Evolutionary conservation across 129 eudicot genomes (phyloP), one percentile per base, ranked within the genome.

Genomic region (Kitagawia praeruptora): DNA sequence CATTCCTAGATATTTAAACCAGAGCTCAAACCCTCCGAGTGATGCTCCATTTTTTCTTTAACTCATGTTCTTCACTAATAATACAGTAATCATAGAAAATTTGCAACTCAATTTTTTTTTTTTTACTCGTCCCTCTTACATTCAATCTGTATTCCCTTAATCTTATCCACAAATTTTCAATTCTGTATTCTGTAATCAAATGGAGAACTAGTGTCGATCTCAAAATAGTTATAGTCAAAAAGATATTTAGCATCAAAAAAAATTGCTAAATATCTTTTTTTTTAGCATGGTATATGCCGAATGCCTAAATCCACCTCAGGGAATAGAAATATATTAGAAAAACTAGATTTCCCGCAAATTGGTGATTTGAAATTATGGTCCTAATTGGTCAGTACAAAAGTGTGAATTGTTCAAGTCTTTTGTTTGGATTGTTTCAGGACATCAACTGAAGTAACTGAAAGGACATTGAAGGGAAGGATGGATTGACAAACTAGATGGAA

Each of bases 391-490:
- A 6, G 23, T 23, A 21, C 25, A 8, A 3, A 2, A n/a, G 67
- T 4, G 12, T 8, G 9, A 67, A 67, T 31, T 67, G 2, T 14
- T 15, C 4, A 67, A 25, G 42, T 14, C 14, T 70, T 4, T 72
- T 40, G 27, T 73, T 73, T 73, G 49, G 10, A 40, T 73, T 40
- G 37, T 10, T 23, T 4, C 38, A 73, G 76, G 34, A 73, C 76
- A 42, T 53, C 76, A 73, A 73, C 76, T 10, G 76, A 73, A 73
- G 76, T 73, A 23, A 73, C 76, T 11, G 76, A 73, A 40, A 73
- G 76, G 76, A 73, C 46, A 21, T 73, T 73, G 45, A 73, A 73
- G 76, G 76, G 76, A 23, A 73, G 76, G 51, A 73, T 73, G 76
- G 76, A 73, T 23, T 73, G 37, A 73, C 15, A 40, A 21, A 15